These are phyloP conservation scores for Clathrospora elynae DNA, from an alignment of 2,329 filamentous ascomycete species.

Conservation along the genomic window DNA sequence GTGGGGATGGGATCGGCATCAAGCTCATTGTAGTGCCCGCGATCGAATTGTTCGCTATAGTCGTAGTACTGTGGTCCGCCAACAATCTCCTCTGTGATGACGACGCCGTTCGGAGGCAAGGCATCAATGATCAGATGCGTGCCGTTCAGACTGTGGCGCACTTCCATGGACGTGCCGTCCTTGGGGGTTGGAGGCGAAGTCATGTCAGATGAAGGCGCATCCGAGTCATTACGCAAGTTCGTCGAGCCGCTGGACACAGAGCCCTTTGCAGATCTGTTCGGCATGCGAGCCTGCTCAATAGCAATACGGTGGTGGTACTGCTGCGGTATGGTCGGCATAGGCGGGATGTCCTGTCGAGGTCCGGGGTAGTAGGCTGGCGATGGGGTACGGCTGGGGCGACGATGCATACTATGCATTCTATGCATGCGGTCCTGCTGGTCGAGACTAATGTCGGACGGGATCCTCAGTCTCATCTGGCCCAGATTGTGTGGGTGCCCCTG, in stretches of 20 bases:
- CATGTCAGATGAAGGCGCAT: slow-evolving; percentile 52
- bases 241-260: slow-evolving; percentile 41
- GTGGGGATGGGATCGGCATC: slow-evolving; percentile 33
- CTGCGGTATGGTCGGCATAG: slow-evolving; percentile 32
- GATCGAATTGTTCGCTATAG: slow-evolving; percentile 47
- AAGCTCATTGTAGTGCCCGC: slow-evolving; percentile 18
- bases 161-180: slow-evolving; percentile 45
- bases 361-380: slow-evolving; percentile 16
- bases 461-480: slow-evolving; percentile 31
- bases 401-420: slow-evolving; percentile 16
- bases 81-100: slow-evolving; percentile 28
- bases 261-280: slow-evolving; percentile 27
- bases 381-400: slow-evolving; percentile 20
- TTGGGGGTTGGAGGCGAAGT: slow-evolving; percentile 52
- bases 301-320: slow-evolving; percentile 28
- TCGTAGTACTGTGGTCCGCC: slow-evolving; percentile 43
- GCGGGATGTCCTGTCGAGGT: slow-evolving; percentile 25
- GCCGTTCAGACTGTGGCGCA: slow-evolving; percentile 25
- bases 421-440: slow-evolving; percentile 23
- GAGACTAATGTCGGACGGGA: slow-evolving; percentile 34
- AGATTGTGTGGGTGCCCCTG: slow-evolving; percentile 14
- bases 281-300: slow-evolving; percentile 26
- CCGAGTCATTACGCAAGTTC: slow-evolving; percentile 45
- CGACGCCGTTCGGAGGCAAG: slow-evolving; percentile 29
- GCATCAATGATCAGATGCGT: slow-evolving; percentile 35